A percentile compares a stretch with the other conserved stretches of the same genome.
Conservation (phyloP, 495 filamentous ascomycete species). For the Xylaria cubensis region DNA sequence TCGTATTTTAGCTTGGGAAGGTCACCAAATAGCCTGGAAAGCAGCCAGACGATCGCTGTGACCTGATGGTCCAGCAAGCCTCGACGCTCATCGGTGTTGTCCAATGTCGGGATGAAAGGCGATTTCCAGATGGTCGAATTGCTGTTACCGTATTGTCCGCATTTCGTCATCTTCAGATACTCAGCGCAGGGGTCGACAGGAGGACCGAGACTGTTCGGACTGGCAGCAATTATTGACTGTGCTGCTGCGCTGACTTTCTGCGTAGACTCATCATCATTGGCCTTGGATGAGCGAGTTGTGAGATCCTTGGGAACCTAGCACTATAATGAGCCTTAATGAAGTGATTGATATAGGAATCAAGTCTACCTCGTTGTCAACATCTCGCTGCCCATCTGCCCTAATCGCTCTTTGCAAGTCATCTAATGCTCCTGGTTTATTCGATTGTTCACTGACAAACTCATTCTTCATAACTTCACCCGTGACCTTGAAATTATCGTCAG, state of each 20-base stretch:
- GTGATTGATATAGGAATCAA: not conserved
- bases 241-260: conserved; percentile 30
- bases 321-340: not conserved
- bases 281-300: not conserved
- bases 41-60: conserved; percentile 38
- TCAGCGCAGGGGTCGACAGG: conserved; percentile 30
- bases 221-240: conserved; percentile 23
- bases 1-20: conserved; percentile 28
- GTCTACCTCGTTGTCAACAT: conserved; percentile 35
- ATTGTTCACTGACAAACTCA: conserved; percentile 23
- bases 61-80: conserved; percentile 35
- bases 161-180: conserved; percentile 35
- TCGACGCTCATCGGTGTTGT: conserved; percentile 27
- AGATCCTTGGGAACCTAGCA: not conserved
- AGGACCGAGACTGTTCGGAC: conserved; percentile 34
- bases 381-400: conserved; percentile 30
- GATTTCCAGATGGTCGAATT: conserved; percentile 32
- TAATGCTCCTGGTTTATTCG: not conserved
- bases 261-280: conserved; percentile 26
- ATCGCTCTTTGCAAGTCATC: conserved; percentile 25
- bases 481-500: conserved; percentile 24
- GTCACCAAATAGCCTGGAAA: conserved; percentile 33
- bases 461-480: conserved; percentile 31
- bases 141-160: conserved; percentile 35
- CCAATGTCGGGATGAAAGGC: conserved; percentile 30